Conservation (phyloP, 805 yeast genomes). For the Huiozyma naganishii region DNA sequence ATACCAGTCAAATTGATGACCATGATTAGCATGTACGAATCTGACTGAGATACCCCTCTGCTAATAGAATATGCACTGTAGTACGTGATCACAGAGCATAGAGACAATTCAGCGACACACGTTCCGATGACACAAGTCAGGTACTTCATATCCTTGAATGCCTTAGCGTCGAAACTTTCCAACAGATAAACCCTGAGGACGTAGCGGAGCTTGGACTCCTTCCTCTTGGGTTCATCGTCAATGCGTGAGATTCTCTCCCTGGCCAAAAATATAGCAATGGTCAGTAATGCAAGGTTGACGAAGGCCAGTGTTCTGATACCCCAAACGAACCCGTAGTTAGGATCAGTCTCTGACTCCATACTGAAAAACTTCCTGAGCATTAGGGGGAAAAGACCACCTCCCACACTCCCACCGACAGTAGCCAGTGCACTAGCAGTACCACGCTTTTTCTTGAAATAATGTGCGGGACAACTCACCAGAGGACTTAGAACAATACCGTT, state of each 20-base stretch:
- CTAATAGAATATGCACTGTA: slow-evolving; percentile 40
- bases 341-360: slow-evolving; percentile 16
- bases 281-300: slow-evolving; percentile 29
- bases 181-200: slow-evolving; percentile 21
- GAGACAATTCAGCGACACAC: slow-evolving; percentile 37
- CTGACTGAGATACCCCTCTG: slow-evolving; percentile 32
- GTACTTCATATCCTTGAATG: slow-evolving; percentile 36
- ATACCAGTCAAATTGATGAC: slow-evolving; percentile 33
- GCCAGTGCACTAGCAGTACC: slow-evolving; percentile 44
- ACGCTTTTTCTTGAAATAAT: slow-evolving; percentile 49
- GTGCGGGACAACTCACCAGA: slow-evolving; percentile 47
- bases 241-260: slow-evolving; percentile 38
- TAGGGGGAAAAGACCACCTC: slow-evolving; percentile 45
- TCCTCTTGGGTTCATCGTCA: slow-evolving; percentile 15
- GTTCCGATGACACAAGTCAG: slow-evolving; percentile 34
- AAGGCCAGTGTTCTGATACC: slow-evolving; percentile 43
- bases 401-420: slow-evolving; percentile 42
- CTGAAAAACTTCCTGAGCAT: slow-evolving; percentile 37
- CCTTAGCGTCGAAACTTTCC: slow-evolving; percentile 27
- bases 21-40: slow-evolving; percentile 37
- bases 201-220: slow-evolving; percentile 13
- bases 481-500: slow-evolving; percentile 49
- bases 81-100: slow-evolving; percentile 37
- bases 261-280: slow-evolving; percentile 27
- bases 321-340: slow-evolving; percentile 40